Conservation (phyloP, 768 basidiomycete species). For the Cystofilobasidium macerans region DNA sequence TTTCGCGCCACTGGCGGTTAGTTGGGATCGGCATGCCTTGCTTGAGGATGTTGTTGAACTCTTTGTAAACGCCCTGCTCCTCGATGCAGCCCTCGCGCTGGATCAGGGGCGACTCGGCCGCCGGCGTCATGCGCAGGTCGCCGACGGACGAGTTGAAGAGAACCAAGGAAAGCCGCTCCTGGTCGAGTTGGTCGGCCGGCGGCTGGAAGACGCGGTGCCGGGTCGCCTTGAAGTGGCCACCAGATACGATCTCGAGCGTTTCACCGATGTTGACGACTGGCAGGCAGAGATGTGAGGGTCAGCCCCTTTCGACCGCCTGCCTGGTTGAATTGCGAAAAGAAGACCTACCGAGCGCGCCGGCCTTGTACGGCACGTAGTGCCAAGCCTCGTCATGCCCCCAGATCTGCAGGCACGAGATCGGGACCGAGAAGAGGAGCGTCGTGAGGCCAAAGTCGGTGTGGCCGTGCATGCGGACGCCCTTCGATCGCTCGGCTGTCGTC, state of each 20-base stretch:
- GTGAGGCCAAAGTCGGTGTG: conserved; percentile 22
- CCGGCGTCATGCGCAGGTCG: conserved; percentile 25
- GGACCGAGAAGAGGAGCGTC: conserved; percentile 26
- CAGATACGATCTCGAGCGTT: conserved; percentile 28
- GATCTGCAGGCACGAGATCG: conserved; percentile 29
- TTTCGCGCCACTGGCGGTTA: conserved; percentile 34
- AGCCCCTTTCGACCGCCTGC: neutral
- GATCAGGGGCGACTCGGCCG: conserved; percentile 32
- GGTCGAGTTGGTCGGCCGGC: conserved; percentile 13
- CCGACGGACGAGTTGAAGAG: conserved; percentile 27
- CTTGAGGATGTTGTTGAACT: conserved; percentile 33
- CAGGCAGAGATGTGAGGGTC: neutral
- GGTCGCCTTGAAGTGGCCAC: conserved; percentile 29
- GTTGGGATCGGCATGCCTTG: conserved; percentile 34
- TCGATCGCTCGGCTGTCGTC: conserved; percentile 15
- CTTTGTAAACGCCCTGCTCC: conserved; percentile 34
- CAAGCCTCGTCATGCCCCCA: conserved; percentile 28
- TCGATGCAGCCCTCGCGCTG: conserved; percentile 35
- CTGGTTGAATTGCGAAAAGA: neutral
- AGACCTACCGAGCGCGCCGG: conserved; percentile 25
- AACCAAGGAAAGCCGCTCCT: conserved; percentile 21
- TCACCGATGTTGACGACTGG: too few species aligned
- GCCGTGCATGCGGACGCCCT: conserved; percentile 25
- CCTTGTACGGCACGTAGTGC: conserved; percentile 30
- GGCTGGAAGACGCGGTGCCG: conserved; percentile 22